phyloP scores from a whole-genome alignment of 352 stramenopile species.

The Phytophthora macrochlamydospora region DNA sequence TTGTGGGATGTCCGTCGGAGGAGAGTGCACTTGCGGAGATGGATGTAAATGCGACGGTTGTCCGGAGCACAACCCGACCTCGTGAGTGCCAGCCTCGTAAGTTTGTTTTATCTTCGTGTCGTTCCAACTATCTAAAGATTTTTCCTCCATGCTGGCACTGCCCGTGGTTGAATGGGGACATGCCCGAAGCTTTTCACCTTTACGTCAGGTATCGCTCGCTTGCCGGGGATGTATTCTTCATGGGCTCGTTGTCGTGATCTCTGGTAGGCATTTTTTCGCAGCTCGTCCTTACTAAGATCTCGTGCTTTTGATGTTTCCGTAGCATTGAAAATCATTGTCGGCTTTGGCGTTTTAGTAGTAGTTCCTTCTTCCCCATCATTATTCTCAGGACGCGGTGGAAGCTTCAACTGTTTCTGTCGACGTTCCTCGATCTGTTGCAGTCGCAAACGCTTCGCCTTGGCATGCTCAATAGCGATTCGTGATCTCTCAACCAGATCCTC shows the following conservation, averaged over 20 bases:
- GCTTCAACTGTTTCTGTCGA: conserved; percentile 34
- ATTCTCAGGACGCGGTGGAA: conserved; percentile 52
- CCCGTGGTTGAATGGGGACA: conserved; percentile 63
- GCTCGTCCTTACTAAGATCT: conserved; percentile 48
- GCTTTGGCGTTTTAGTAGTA: conserved; percentile 9
- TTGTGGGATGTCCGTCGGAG: conserved; percentile 78
- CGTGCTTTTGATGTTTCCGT: conserved; percentile 64
- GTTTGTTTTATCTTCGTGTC: conserved; percentile 10
- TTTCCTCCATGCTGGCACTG: conserved; percentile 60
- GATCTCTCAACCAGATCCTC: conserved; percentile 59
- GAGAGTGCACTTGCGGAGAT: conserved; percentile 82
- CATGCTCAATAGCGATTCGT: conserved; percentile 55
- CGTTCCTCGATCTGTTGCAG: conserved; percentile 49
- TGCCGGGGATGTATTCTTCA: conserved; percentile 56
- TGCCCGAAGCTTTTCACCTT: conserved; percentile 78
- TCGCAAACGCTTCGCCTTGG: conserved; percentile 55
- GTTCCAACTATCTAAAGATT: conserved; percentile 39
- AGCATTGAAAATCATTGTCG: conserved; percentile 37
- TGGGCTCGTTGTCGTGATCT: conserved; percentile 55
- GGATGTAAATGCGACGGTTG: conserved; percentile 79
- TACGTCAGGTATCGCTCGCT: conserved; percentile 49
- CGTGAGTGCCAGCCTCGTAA: conserved; percentile 10
- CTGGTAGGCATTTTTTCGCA: conserved; percentile 43
- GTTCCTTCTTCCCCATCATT: conserved; percentile 12
- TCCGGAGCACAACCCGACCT: conserved; percentile 70